Evolutionary conservation across 2,329 filamentous ascomycete genomes (phyloP).

Genomic region (Chalaropsis thielavioides): DNA sequence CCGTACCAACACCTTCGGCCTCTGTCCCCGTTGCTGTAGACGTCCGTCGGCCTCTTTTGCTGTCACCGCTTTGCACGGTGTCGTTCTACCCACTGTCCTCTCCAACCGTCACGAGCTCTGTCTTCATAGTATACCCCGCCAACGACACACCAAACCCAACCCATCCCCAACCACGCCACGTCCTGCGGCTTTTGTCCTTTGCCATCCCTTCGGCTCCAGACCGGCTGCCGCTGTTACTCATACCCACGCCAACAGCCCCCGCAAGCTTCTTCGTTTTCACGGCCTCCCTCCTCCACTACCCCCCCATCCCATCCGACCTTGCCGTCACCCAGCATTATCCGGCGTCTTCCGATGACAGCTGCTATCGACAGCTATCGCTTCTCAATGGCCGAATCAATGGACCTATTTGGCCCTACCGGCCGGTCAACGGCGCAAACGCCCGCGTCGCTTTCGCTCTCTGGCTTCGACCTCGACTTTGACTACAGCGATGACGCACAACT

Average conservation of each 20-base stretch:
- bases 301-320: constrained; percentile 13
- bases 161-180: too few species aligned
- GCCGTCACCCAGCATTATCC: background rate
- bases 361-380: constrained; percentile 12
- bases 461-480: constrained; percentile 7
- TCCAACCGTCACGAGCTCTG: too few species aligned
- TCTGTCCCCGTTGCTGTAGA: background rate
- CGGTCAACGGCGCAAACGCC: constrained; percentile 14
- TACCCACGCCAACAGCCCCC: background rate
- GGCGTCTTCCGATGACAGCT: constrained; percentile 12
- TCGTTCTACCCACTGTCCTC: too few species aligned
- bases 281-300: background rate
- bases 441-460: constrained; percentile 9
- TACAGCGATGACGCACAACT: constrained; percentile 21
- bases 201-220: too few species aligned
- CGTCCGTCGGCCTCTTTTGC: too few species aligned
- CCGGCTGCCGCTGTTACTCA: too few species aligned
- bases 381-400: constrained; percentile 14
- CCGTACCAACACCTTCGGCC: background rate
- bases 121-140: too few species aligned
- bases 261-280: background rate
- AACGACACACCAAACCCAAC: too few species aligned
- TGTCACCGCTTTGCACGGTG: too few species aligned
- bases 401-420: constrained; percentile 9
- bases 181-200: too few species aligned